Base-by-base conservation (phyloP, 1,139 yeast species). In the Diutina siamensis region DNA sequence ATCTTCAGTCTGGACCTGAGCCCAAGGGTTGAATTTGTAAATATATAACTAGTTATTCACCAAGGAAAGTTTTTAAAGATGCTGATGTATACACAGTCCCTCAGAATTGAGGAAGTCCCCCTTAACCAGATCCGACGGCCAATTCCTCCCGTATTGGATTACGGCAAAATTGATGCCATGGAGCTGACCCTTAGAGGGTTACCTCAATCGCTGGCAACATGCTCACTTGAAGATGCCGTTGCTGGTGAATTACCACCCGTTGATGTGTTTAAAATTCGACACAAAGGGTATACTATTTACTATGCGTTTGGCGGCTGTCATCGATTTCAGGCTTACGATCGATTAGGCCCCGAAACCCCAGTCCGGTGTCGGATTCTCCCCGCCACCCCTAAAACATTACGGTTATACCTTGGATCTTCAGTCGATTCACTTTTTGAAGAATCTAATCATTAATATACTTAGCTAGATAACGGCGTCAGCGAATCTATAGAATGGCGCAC, bases 231-330 rank as follows among this genome's bases (percentile, higher is more conserved):
- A 46, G 68, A 75, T 32, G 76, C 76, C 12, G 62, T 63, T 0
- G 63, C 87, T 0, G 87, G 88, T 0, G 83, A 80, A 52, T 61
- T 83, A 42, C 92, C 92, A 1, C 85, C 89, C 1, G 71, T 86
- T 25, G 95, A 85, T 59, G 88, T 85, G 0, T 64, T 85, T 52
- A 70, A 73, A 40, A 82, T 84, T 2, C 66, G 80, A 44, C 83
- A 82, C 44, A 58, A 71, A 10, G 92, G 87, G 0, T 62, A 73
- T 47, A 71, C 65, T 27, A 73, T 72, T 58, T 84, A 80, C 57
- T 85, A 84, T 64, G 94, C 94, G 2, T 81, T 84, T 61, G 94
- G 94, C 9, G 94, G 94, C 0, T 84, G 94, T 58, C 94, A 84
- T 57, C 62, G 94, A 50, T 79, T 84, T 53, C 94, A 84, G 57